Evolutionary conservation across 1,284 basidiomycete genomes (phyloP), one percentile per base, ranked within the genome.

Genomic region (Pseudozyma thailandica): DNA sequence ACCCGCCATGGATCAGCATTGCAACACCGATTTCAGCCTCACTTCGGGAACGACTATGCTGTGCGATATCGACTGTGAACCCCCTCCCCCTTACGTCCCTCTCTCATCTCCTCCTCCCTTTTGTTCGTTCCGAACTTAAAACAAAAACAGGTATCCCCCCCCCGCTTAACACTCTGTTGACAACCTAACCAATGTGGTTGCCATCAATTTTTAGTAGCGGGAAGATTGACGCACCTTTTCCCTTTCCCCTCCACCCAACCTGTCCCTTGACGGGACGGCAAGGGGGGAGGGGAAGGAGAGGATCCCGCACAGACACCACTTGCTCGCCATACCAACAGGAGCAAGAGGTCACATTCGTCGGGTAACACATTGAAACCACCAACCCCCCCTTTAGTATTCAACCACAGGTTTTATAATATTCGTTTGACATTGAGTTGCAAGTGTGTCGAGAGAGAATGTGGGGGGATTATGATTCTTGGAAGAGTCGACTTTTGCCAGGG

Each of bases 191-290:
- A 71, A 71, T 71, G 61, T 71, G 68, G 68, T 71, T 71, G 68
- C 68, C 68, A 71, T 71, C 68, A 71, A 71, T 71, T 71, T 71
- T 71, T 71, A 60, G 53, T 71, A 71, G 68, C 68, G 68, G 68
- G 61, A 48, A 71, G 68, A 71, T 33, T 30, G 37, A 52, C 39
- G 38, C 60, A 63, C 55, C 43, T 50, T 38, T 20, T 31, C 35
- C 27, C 20, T 33, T 42, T n/a, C 18, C 35, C 48, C 28, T 35
- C 10, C 16, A 6, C 30, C 37, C 18, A 15, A 4, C 30, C 13
- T 27, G 26, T 21, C 28, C 27, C 8, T 23, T 39, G 9, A 31
- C 21, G 38, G 9, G 21, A n/a, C 23, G n/a, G 21, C 18, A 30
- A 20, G 31, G 30, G 23, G 26, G 49, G 37, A 30, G 30, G 12